Percentiles rank a stretch among this genome's conserved stretches.
phyloP scores from a whole-genome alignment of 1,284 basidiomycete species.

The Boletellus deceptivus region DNA sequence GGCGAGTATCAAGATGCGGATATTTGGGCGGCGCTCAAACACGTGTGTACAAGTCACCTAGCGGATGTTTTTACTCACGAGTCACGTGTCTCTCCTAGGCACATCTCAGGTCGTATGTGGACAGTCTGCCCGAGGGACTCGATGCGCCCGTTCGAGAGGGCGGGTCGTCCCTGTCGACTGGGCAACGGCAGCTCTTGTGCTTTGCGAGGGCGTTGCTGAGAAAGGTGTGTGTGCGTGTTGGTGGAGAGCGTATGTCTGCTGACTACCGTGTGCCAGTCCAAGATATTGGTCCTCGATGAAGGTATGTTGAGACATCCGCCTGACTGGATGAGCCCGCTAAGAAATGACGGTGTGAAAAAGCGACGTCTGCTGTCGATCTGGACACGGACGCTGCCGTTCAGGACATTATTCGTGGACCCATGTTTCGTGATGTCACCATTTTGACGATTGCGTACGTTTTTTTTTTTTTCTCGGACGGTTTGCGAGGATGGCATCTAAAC shows the following conservation, averaged over 20 bases:
- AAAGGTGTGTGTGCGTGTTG: too few relatives aligned
- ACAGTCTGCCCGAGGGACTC: constrained; percentile 67
- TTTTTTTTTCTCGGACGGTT: too few relatives aligned
- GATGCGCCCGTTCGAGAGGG: constrained; percentile 81
- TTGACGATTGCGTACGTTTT: constrained; percentile 73
- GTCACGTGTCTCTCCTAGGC: constrained; percentile 36
- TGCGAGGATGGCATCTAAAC: too few relatives aligned
- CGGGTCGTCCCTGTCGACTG: constrained; percentile 79
- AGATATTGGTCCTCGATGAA: constrained; percentile 89
- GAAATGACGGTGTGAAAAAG: constrained; percentile 21
- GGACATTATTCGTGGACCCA: constrained; percentile 71
- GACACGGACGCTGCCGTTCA: constrained; percentile 89
- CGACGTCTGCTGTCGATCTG: constrained; percentile 84
- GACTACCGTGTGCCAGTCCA: constrained; percentile 45
- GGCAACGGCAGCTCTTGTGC: constrained; percentile 83
- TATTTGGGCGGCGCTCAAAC: constrained; percentile 81
- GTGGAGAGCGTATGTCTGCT: too few relatives aligned
- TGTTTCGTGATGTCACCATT: constrained; percentile 75
- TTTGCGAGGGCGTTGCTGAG: constrained; percentile 74
- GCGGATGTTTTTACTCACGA: too few relatives aligned
- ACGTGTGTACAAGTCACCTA: constrained; percentile 43
- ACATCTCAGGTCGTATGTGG: constrained; percentile 70
- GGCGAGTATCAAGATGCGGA: constrained; percentile 70
- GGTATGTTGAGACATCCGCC: background rate
- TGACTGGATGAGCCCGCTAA: too few relatives aligned